Evolutionary conservation across 2,329 filamentous ascomycete species (phyloP), one percentile per base, ranked within the genome.

Genomic region (Fusarium luffae): DNA sequence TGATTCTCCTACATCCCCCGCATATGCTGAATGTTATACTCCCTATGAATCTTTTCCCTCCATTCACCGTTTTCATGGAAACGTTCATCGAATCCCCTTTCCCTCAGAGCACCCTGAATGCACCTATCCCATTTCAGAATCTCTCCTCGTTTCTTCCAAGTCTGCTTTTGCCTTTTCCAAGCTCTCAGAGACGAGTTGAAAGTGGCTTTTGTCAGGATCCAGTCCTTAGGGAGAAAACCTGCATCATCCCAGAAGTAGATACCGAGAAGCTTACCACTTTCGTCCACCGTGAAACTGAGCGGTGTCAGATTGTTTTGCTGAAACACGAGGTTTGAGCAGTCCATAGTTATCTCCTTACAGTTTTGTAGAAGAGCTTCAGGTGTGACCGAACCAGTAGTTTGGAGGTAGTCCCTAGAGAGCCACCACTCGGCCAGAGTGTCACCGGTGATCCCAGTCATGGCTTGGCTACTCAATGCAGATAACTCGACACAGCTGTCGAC

Each of bases 381-480:
- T 3, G 11, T 3, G 8, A 12, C 13, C 4, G 2, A 6, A 10
- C 2, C 5, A 2, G 4, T 2, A 21, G 14, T 7, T 1, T n/a
- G 1, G 19, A 3, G 7, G 13, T 7, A 3, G 16, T 16, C 5
- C 3, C 7, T 19, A 13, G 7, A 16, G 4, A 43, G 40, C 27
- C n/a, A 54, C 2, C 4, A 4, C 3, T 27, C 23, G 7, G 4
- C 5, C 50, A 40, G 5, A n/a, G 23, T 11, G 12, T n/a, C 14
- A 7, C 56, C 40, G 8, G 54, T 28, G 11, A 54, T 4, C 11
- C 23, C 56, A 10, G 27, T 28, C 5, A 40, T 25, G 6, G 18
- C 10, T 10, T 34, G 28, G 5, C 40, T 8, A 13, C 5, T n/a
- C 54, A 47, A 37, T 5, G 21, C 14, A 4, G 56, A 44, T 4